Conservation (phyloP, 176 grass and related monocot genomes). For the Cocos nucifera region DNA sequence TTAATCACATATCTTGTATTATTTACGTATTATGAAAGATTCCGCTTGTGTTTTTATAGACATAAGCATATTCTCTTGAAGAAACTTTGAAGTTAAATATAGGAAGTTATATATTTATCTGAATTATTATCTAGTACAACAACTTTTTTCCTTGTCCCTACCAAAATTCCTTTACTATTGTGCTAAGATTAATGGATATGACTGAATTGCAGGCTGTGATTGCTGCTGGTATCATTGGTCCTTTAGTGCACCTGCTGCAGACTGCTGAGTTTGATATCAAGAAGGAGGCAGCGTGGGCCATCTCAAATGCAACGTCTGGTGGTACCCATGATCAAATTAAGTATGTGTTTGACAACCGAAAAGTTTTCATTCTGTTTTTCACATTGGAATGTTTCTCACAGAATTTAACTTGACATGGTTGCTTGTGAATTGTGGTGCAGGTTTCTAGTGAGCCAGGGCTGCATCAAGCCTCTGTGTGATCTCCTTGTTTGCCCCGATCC, state of each 20-base stretch:
- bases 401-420: background rate
- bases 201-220: background rate
- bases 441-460: constrained; percentile 1
- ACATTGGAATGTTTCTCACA: no score
- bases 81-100: no score
- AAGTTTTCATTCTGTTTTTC: background rate
- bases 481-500: background rate
- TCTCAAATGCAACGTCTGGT: constrained; percentile 2
- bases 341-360: background rate
- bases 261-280: constrained; percentile 7
- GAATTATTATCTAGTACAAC: no score
- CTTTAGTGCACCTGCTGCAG: constrained; percentile 4
- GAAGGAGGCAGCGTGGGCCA: constrained; percentile 7
- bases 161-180: background rate
- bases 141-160: no score
- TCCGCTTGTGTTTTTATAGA: background rate
- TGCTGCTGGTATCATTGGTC: constrained; percentile 1
- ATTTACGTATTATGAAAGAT: no score
- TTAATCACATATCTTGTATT: no score
- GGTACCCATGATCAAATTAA: constrained; percentile 10
- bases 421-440: background rate
- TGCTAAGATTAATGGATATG: no score
- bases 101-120: no score
- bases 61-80: no score
- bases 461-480: constrained; percentile 5